These are phyloP conservation scores for Fonsecaea pugnacius DNA, from an alignment of 2,329 filamentous ascomycete genomes.

Conservation along the genomic window DNA sequence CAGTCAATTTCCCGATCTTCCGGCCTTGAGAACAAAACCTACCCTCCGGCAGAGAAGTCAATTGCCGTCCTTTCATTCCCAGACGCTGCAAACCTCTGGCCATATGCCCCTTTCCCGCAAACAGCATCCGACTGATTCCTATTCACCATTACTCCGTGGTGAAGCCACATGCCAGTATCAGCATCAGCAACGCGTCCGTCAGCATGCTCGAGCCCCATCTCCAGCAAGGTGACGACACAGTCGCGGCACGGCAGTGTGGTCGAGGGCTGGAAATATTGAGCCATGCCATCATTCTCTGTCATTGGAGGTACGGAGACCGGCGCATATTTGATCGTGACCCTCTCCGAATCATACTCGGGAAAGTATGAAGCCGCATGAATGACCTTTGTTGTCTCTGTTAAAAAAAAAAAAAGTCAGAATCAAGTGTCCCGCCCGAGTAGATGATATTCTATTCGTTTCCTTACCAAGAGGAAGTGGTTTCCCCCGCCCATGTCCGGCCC, in stretches of 20 bases:
- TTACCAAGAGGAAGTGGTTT: conserved; percentile 3
- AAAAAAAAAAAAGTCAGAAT: neutral
- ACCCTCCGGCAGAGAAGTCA: conserved; percentile 15
- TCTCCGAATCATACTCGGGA: conserved; percentile 4
- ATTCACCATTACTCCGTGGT: conserved; percentile 35
- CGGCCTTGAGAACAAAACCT: neutral
- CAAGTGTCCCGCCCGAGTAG: neutral
- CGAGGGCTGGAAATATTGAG: conserved; percentile 7
- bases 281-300: conserved; percentile 26
- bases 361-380: conserved; percentile 9
- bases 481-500: conserved; percentile 11
- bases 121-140: conserved; percentile 12
- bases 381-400: conserved; percentile 1
- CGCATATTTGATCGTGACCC: conserved; percentile 23
- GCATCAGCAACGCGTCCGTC: conserved; percentile 42
- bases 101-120: conserved; percentile 8
- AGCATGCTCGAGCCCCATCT: conserved; percentile 39
- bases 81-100: conserved; percentile 18
- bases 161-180: conserved; percentile 42
- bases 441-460: neutral
- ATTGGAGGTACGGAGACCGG: conserved; percentile 21
- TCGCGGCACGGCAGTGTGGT: conserved; percentile 26
- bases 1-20: neutral
- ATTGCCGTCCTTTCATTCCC: conserved; percentile 18
- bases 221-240: conserved; percentile 38